Conservation (phyloP, 495 filamentous ascomycete species). For the Podospora didyma region DNA sequence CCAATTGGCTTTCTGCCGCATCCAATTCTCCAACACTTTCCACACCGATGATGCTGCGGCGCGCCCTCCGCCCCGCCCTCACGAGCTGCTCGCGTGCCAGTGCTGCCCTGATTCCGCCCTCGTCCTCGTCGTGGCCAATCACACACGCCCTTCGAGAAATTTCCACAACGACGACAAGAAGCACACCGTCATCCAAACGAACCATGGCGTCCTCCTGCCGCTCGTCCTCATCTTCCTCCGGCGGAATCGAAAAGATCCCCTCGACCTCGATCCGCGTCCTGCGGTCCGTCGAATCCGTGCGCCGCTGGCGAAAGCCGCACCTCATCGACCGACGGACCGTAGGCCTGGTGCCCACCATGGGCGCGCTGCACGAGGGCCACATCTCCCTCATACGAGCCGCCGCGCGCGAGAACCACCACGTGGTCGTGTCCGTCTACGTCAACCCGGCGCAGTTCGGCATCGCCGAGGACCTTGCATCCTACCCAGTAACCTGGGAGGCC, state of each 20-base stretch:
- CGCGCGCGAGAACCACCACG: slow-evolving; percentile 74
- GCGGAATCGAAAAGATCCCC: slow-evolving; percentile 37
- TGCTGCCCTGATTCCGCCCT: not conserved
- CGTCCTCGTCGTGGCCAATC: not conserved
- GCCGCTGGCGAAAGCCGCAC: slow-evolving; percentile 65
- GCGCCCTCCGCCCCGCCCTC: slow-evolving; percentile 21
- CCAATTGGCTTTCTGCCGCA: not conserved
- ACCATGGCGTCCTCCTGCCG: slow-evolving; percentile 22
- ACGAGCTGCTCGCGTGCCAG: slow-evolving; percentile 26
- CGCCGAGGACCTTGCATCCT: slow-evolving; percentile 79
- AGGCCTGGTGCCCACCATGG: slow-evolving; percentile 94
- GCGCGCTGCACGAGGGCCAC: slow-evolving; percentile 89
- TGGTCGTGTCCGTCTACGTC: slow-evolving; percentile 88
- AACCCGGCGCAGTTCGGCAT: slow-evolving; percentile 96
- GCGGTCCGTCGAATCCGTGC: slow-evolving; percentile 66
- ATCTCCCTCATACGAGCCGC: slow-evolving; percentile 82
- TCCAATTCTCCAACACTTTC: not conserved
- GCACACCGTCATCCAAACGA: slow-evolving; percentile 15
- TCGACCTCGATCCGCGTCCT: slow-evolving; percentile 66
- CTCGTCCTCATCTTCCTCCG: slow-evolving; percentile 1
- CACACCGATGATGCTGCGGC: slow-evolving; percentile 18
- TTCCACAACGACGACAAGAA: not conserved
- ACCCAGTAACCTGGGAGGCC: slow-evolving; percentile 84
- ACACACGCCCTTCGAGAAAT: not conserved
- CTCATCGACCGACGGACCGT: slow-evolving; percentile 66